Evolutionary conservation across 768 basidiomycete species (phyloP).

Genomic region (Tulasnella calospora): DNA sequence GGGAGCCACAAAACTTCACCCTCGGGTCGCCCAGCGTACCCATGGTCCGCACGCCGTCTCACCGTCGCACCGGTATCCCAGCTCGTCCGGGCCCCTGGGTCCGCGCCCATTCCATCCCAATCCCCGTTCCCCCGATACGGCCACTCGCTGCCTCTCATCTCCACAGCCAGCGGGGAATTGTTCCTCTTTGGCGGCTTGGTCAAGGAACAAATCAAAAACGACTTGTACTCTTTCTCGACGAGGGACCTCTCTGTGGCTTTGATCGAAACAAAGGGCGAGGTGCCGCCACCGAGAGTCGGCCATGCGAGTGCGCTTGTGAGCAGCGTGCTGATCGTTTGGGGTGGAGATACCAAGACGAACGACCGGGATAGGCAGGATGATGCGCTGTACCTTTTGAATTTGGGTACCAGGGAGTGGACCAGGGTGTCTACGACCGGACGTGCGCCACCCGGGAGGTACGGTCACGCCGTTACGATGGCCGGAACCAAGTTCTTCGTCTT

Average conservation of each 20-base stretch:
- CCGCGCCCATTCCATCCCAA: slow-evolving; percentile 66
- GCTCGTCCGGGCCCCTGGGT: slow-evolving; percentile 54
- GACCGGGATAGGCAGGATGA: slow-evolving; percentile 46
- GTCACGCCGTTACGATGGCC: too few species aligned
- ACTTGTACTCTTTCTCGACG: slow-evolving; percentile 85
- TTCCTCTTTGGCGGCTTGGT: slow-evolving; percentile 97
- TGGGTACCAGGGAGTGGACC: too few species aligned
- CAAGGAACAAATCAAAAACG: slow-evolving; percentile 81
- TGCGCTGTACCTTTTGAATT: too few species aligned
- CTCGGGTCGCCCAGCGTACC: slow-evolving; percentile 56
- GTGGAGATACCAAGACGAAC: slow-evolving; percentile 39
- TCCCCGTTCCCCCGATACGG: slow-evolving; percentile 96
- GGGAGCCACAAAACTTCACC: neutral
- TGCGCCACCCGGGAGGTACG: too few species aligned
- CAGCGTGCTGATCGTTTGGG: slow-evolving; percentile 85
- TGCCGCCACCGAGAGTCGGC: slow-evolving; percentile 87
- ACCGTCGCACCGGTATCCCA: slow-evolving; percentile 61
- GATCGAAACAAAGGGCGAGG: slow-evolving; percentile 81
- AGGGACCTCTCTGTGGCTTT: slow-evolving; percentile 73
- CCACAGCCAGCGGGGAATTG: slow-evolving; percentile 79
- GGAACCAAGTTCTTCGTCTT: too few species aligned
- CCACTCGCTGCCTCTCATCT: slow-evolving; percentile 77
- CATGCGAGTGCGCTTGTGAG: slow-evolving; percentile 95
- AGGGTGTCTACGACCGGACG: too few species aligned
- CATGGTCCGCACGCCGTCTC: slow-evolving; percentile 77